phyloP scores from a whole-genome alignment of 2,329 filamentous ascomycete genomes.

The Colletotrichum ledebouriae region DNA sequence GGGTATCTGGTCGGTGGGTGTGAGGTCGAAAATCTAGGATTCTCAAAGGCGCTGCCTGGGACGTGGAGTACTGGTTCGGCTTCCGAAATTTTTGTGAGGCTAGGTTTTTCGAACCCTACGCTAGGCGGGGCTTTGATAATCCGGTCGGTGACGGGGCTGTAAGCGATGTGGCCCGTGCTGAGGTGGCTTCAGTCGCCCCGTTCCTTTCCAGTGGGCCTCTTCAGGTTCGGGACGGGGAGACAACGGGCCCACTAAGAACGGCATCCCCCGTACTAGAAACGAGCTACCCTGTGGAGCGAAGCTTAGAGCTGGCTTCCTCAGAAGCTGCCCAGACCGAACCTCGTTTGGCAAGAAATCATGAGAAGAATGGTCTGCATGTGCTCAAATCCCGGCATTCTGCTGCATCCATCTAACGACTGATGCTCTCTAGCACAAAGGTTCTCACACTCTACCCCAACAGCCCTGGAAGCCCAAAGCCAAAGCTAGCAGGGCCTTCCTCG shows the following conservation, averaged over 20 bases:
- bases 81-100: conserved; percentile 20
- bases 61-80: conserved; percentile 26
- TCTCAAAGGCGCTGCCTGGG: conserved; percentile 18
- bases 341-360: not conserved
- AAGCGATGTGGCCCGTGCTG: conserved; percentile 35
- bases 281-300: no score
- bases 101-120: conserved; percentile 39
- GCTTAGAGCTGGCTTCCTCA: no score
- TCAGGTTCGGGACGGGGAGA: not conserved
- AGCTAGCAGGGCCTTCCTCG: conserved; percentile 1
- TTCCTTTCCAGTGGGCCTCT: not conserved
- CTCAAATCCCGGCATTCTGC: conserved; percentile 17
- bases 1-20: conserved; percentile 42
- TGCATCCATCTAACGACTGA: conserved; percentile 34
- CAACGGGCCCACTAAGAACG: not conserved
- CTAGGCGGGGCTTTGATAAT: conserved; percentile 32
- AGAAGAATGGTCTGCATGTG: not conserved
- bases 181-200: not conserved
- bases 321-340: not conserved
- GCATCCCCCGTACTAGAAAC: not conserved
- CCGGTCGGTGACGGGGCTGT: not conserved
- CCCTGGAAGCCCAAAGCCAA: conserved; percentile 6
- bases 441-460: conserved; percentile 23
- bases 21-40: conserved; percentile 21
- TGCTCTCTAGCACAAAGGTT: conserved; percentile 28